These are phyloP conservation scores for Syzygium grande DNA, from an alignment of 345 rosid genomes.

Conservation along the genomic window DNA sequence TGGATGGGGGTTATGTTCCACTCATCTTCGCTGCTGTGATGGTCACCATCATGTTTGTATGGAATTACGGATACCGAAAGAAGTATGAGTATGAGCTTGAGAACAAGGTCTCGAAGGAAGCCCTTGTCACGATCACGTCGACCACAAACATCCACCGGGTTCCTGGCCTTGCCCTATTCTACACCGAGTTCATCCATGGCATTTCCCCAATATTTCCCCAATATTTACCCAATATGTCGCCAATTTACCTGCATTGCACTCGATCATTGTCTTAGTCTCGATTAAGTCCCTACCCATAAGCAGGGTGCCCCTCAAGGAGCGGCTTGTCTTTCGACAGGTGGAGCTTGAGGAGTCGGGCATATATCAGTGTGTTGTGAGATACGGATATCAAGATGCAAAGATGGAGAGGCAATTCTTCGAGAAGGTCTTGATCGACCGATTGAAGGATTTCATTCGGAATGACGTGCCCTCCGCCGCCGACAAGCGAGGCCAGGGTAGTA, in stretches of 20 bases:
- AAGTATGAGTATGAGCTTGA: slow-evolving; percentile 18
- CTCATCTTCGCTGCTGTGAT: slow-evolving; percentile 5
- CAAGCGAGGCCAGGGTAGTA: not conserved
- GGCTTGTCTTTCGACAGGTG: slow-evolving; percentile 15
- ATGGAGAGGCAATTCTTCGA: slow-evolving; percentile 13
- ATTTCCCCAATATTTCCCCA: slow-evolving; percentile 16
- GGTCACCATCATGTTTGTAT: slow-evolving; percentile 20
- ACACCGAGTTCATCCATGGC: slow-evolving; percentile 22
- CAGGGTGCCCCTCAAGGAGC: slow-evolving; percentile 9
- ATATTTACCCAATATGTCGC: slow-evolving; percentile 13
- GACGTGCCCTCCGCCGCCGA: not conserved
- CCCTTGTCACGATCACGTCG: not conserved
- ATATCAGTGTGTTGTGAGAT: slow-evolving; percentile 22
- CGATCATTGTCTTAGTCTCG: slow-evolving; percentile 19
- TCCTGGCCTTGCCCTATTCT: slow-evolving; percentile 17
- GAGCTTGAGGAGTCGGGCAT: slow-evolving; percentile 2
- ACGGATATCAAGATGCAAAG: slow-evolving; percentile 20
- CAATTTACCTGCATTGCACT: slow-evolving; percentile 11
- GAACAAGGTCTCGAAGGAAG: slow-evolving; percentile 3
- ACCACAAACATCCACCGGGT: not conserved
- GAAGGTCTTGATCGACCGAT: slow-evolving; percentile 3
- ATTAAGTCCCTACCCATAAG: slow-evolving; percentile 19
- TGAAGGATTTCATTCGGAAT: slow-evolving; percentile 8
- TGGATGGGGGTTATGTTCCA: slow-evolving; percentile 25
- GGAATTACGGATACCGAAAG: slow-evolving; percentile 15